Percentiles rank a stretch among this genome's conserved stretches.
These are phyloP conservation scores for Xerocomus amazonicus DNA, from an alignment of 1,284 basidiomycete genomes.

Conservation along the genomic window DNA sequence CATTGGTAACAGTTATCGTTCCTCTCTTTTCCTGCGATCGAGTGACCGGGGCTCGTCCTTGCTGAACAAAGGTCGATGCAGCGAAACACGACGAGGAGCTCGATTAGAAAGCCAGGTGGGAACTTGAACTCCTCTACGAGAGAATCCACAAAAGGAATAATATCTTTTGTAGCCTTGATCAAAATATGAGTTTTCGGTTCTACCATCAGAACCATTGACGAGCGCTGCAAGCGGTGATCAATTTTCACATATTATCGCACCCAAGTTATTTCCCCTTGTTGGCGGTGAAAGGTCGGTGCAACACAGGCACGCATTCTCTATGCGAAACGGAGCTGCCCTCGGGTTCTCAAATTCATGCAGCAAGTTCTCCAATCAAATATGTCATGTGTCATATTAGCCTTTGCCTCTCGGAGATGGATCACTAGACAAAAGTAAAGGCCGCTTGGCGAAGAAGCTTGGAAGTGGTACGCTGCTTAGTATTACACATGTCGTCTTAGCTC, in stretches of 20 bases:
- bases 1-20: conserved; percentile 12
- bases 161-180: no score
- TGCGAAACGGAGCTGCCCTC: conserved; percentile 70
- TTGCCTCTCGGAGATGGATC: conserved; percentile 84
- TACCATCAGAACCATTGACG: no score
- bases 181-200: no score
- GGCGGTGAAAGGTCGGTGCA: background rate
- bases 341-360: conserved; percentile 81
- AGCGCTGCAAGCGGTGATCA: no score
- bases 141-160: no score
- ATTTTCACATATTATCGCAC: no score
- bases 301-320: conserved; percentile 78
- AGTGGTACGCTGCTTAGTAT: conserved; percentile 53
- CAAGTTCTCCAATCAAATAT: conserved; percentile 77
- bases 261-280: no score
- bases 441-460: conserved; percentile 88
- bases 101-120: conserved; percentile 49
- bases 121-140: no score
- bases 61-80: conserved; percentile 58
- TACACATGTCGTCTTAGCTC: background rate
- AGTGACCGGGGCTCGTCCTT: conserved; percentile 46
- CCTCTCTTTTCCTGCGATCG: conserved; percentile 33
- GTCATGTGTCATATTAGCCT: conserved; percentile 78
- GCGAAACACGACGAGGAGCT: conserved; percentile 58
- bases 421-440: conserved; percentile 71